A percentile compares a stretch with the other conserved stretches of the same genome.
Conservation (phyloP, 305 asterid genomes). For the Lippia alba region DNA sequence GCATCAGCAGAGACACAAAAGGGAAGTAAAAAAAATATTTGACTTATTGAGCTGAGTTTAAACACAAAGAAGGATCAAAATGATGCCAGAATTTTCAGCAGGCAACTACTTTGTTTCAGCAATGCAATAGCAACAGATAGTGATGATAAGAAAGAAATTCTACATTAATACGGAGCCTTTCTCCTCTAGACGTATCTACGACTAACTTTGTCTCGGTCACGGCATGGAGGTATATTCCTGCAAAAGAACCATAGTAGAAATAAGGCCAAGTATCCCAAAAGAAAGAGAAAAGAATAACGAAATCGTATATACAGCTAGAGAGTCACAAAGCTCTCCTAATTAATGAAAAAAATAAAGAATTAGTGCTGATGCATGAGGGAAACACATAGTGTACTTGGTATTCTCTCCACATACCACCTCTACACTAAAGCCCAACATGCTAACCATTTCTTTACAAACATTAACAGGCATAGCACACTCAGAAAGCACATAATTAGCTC, state of each 20-base stretch:
- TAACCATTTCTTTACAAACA: too few species aligned
- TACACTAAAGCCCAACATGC: too few species aligned
- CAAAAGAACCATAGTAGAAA: conserved; percentile 19
- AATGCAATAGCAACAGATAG: conserved; percentile 14
- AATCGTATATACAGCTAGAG: too few species aligned
- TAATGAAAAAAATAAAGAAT: too few species aligned
- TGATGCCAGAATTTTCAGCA: conserved; percentile 16
- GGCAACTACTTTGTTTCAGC: conserved; percentile 17
- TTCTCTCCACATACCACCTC: too few species aligned
- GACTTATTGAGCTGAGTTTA: conserved; percentile 3
- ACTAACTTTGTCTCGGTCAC: conserved; percentile 80
- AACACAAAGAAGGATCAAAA: conserved; percentile 7
- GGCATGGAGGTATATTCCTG: conserved; percentile 86
- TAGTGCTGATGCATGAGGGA: too few species aligned
- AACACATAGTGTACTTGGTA: too few species aligned
- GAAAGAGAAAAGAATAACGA: background rate
- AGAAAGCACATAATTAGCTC: background rate
- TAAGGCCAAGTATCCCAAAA: conserved; percentile 14
- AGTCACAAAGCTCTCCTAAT: too few species aligned
- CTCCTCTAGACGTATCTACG: conserved; percentile 97
- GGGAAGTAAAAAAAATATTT: conserved; percentile 10
- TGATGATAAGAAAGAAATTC: conserved; percentile 21
- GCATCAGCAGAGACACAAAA: background rate
- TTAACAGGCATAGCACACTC: too few species aligned
- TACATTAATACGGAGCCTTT: conserved; percentile 94